These are phyloP conservation scores for Solanum tarijense DNA, from an alignment of 257 asterid species.

Conservation along the genomic window DNA sequence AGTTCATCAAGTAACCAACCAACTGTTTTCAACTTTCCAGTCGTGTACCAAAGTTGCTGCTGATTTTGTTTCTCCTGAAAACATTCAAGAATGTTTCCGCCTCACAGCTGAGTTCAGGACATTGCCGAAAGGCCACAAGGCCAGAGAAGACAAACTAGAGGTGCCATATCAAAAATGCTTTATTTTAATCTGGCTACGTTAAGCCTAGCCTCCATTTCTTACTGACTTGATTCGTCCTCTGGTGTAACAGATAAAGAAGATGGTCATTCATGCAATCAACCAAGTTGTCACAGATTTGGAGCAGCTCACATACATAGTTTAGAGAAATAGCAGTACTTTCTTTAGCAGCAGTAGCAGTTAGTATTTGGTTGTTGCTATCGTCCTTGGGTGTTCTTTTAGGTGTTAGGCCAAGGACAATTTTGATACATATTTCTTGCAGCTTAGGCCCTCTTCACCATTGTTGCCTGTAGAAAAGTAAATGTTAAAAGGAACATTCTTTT, in stretches of 20 bases:
- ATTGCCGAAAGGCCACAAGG: conserved; percentile 79
- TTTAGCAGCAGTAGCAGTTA: not conserved
- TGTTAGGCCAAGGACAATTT: conserved; percentile 2
- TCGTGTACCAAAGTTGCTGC: conserved; percentile 92
- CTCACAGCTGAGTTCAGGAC: conserved; percentile 75
- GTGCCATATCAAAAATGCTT: conserved; percentile 19
- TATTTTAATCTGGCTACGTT: not conserved
- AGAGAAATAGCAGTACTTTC: not conserved
- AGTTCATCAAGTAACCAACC: not conserved
- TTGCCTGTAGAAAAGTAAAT: not conserved
- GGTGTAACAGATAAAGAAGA: conserved; percentile 67
- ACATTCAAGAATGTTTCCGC: conserved; percentile 59
- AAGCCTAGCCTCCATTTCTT: not conserved
- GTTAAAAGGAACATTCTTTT: not conserved
- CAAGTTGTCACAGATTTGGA: conserved; percentile 57
- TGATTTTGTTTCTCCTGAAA: conserved; percentile 96
- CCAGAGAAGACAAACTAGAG: conserved; percentile 94
- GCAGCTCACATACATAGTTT: conserved; percentile 16
- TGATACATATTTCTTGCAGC: not conserved
- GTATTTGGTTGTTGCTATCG: not conserved
- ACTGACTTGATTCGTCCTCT: not conserved
- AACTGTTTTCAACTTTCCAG: conserved; percentile 26
- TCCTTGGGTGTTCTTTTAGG: not conserved
- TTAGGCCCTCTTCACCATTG: not conserved
- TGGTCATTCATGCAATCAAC: conserved; percentile 65